Evolutionary conservation across 352 stramenopile genomes (phyloP).

Genomic region (Blastocystis sp.): DNA sequence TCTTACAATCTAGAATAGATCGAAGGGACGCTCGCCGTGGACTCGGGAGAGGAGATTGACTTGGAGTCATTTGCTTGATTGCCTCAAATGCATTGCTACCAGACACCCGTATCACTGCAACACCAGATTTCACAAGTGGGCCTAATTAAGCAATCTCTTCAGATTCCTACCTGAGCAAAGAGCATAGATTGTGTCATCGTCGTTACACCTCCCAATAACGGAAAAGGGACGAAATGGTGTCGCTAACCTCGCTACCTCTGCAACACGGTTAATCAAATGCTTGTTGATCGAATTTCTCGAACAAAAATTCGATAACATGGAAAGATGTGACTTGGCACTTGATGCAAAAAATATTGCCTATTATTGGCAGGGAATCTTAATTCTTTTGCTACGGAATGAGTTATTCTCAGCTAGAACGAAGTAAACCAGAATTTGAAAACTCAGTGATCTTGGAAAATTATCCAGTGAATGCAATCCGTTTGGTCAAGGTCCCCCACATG

Average conservation of each 20-base stretch:
- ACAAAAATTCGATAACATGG: not conserved
- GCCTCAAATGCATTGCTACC: slow-evolving; percentile 64
- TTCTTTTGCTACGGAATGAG: not conserved
- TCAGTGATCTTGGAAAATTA: not conserved
- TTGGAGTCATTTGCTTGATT: slow-evolving; percentile 7
- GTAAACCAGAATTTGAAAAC: not conserved
- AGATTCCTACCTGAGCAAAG: slow-evolving; percentile 71
- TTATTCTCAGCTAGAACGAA: not conserved
- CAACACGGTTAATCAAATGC: no score
- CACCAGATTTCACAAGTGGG: slow-evolving; percentile 69
- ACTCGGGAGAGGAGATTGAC: not conserved
- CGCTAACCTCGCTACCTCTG: no score
- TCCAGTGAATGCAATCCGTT: not conserved
- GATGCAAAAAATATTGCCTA: not conserved
- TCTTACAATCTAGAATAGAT: slow-evolving; percentile 73
- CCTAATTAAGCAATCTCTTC: not conserved
- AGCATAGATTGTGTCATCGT: slow-evolving; percentile 75
- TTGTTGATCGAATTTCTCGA: not conserved
- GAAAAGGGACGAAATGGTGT: not conserved
- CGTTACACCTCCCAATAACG: not conserved
- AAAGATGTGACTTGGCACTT: not conserved
- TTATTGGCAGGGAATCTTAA: not conserved
- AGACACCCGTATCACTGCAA: slow-evolving; percentile 76
- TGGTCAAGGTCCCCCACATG: slow-evolving; percentile 27
- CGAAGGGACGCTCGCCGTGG: slow-evolving; percentile 58